Evolutionary conservation across 208 protist genomes (phyloP).

Genomic region (Novymonas esmeraldas): DNA sequence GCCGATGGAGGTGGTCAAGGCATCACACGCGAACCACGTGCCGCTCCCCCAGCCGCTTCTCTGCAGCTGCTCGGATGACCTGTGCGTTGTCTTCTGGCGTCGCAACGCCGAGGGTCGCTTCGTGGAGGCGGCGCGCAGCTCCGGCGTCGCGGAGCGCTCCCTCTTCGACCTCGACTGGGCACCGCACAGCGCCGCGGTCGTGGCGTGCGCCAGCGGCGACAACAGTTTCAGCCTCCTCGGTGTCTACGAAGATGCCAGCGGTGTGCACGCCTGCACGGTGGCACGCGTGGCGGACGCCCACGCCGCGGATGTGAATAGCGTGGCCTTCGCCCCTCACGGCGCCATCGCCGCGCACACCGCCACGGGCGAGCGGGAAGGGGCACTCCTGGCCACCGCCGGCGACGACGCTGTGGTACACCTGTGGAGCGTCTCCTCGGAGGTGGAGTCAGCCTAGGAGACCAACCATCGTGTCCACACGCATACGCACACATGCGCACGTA

Average conservation of each 20-base stretch:
- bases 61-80: slow-evolving; percentile 81
- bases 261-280: slow-evolving; percentile 41
- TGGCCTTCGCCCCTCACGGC: slow-evolving; percentile 50
- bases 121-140: slow-evolving; percentile 30
- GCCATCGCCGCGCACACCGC: slow-evolving; percentile 1
- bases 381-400: slow-evolving; percentile 70
- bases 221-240: slow-evolving; percentile 77
- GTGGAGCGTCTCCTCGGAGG: slow-evolving; percentile 58
- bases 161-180: slow-evolving; percentile 84
- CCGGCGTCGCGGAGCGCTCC: slow-evolving; percentile 66
- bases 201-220: slow-evolving; percentile 86
- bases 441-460: slow-evolving; percentile 1
- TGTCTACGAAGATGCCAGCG: slow-evolving; percentile 40
- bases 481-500: too few species aligned
- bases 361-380: slow-evolving; percentile 18
- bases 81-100: slow-evolving; percentile 67
- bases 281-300: slow-evolving; percentile 58
- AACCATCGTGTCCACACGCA: not conserved
- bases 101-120: slow-evolving; percentile 47
- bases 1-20: slow-evolving; percentile 40
- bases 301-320: slow-evolving; percentile 81
- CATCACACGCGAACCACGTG: slow-evolving; percentile 14
- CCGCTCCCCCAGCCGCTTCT: slow-evolving; percentile 53
- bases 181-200: slow-evolving; percentile 37
- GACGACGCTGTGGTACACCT: slow-evolving; percentile 77